These are phyloP conservation scores for Crepidotus variabilis DNA, from an alignment of 768 basidiomycete genomes.

Conservation along the genomic window DNA sequence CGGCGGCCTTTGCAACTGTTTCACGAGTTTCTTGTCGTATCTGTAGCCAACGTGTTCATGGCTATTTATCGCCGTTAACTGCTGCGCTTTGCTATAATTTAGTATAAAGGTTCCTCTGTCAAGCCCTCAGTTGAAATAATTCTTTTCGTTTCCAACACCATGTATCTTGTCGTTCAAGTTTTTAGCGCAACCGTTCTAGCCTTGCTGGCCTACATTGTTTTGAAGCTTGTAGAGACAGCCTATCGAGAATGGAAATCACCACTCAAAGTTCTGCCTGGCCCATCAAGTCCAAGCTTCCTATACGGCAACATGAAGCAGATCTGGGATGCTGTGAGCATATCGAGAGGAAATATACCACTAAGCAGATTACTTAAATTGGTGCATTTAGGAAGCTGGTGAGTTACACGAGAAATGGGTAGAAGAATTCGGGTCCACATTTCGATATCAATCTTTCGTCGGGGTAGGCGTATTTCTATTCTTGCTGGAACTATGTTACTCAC, in stretches of 20 bases:
- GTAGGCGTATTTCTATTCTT: slow-evolving; percentile 24
- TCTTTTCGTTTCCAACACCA: neutral
- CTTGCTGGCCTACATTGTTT: slow-evolving; percentile 24
- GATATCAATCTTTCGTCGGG: slow-evolving; percentile 39
- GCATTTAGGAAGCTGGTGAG: slow-evolving; percentile 29
- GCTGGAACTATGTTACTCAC: neutral
- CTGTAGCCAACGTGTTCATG: too few species aligned
- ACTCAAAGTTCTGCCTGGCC: slow-evolving; percentile 48
- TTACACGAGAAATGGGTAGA: slow-evolving; percentile 44
- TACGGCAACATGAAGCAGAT: slow-evolving; percentile 48
- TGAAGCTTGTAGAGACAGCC: slow-evolving; percentile 25
- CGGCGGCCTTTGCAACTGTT: too few species aligned
- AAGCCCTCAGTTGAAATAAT: too few species aligned
- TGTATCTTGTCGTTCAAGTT: neutral
- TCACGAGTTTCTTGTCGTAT: too few species aligned
- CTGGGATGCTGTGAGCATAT: slow-evolving; percentile 32
- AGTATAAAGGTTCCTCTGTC: too few species aligned
- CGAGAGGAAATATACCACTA: neutral
- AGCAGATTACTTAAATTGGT: neutral
- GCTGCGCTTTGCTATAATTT: too few species aligned
- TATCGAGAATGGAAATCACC: slow-evolving; percentile 35
- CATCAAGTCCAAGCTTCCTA: slow-evolving; percentile 38
- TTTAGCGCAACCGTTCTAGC: slow-evolving; percentile 6
- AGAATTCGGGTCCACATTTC: slow-evolving; percentile 44
- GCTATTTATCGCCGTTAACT: too few species aligned